Percentiles rank a stretch among this genome's conserved stretches.
Evolutionary conservation across 495 filamentous ascomycete species (phyloP).

Genomic region (Penicillium lagena): DNA sequence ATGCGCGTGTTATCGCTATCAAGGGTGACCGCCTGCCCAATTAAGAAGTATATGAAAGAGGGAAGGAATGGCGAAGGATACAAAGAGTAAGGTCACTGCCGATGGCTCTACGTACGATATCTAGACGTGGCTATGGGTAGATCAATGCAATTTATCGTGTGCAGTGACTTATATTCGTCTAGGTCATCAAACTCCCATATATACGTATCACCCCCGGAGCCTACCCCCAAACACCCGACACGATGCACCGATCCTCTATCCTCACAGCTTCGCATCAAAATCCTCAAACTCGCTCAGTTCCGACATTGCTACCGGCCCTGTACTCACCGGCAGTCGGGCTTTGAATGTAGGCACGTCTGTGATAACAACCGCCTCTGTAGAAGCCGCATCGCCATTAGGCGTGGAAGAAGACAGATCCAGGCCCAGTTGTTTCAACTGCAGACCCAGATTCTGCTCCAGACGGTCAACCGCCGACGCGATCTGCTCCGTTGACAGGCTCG

Average conservation of each 20-base stretch:
- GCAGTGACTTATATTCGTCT: background rate
- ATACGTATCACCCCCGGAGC: background rate
- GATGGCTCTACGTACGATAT: too few relatives aligned
- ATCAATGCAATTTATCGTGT: background rate
- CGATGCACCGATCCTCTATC: background rate
- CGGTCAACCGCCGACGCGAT: slow-evolving; percentile 37
- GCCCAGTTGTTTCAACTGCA: slow-evolving; percentile 35
- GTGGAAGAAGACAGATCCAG: slow-evolving; percentile 3
- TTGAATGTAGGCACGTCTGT: slow-evolving; percentile 73
- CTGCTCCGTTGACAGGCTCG: slow-evolving; percentile 35
- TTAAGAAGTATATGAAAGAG: background rate
- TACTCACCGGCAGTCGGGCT: slow-evolving; percentile 59
- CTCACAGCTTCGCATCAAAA: slow-evolving; percentile 65
- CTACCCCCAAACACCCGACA: slow-evolving; percentile 4
- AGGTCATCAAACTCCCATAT: background rate
- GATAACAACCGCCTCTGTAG: slow-evolving; percentile 44
- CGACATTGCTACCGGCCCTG: slow-evolving; percentile 62
- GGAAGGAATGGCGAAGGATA: background rate
- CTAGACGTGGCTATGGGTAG: too few relatives aligned
- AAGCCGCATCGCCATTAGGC: slow-evolving; percentile 21
- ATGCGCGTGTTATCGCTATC: slow-evolving; percentile 14
- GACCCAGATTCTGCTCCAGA: slow-evolving; percentile 34
- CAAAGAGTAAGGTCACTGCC: background rate
- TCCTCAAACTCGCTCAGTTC: slow-evolving; percentile 81
- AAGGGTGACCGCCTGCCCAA: slow-evolving; percentile 7